These are phyloP conservation scores for Tolypocladium sp. DNA, from an alignment of 2,329 filamentous ascomycete species.

Conservation along the genomic window DNA sequence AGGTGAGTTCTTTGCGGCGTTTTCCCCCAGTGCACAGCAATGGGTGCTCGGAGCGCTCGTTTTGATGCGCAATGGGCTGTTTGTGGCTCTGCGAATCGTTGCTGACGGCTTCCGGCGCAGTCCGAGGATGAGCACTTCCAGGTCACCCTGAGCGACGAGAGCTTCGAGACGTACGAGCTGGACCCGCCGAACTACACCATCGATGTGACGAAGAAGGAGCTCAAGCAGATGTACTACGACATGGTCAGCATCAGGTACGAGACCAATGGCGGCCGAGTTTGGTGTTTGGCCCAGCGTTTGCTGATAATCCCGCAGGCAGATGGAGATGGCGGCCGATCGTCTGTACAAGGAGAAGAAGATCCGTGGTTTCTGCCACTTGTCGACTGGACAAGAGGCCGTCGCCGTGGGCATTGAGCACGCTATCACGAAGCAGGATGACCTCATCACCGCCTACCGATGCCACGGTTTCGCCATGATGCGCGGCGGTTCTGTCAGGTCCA, in stretches of 20 bases:
- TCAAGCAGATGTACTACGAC: constrained; percentile 98
- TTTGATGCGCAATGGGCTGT: background rate
- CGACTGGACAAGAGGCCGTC: constrained; percentile 94
- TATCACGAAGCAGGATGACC: constrained; percentile 80
- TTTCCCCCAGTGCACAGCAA: background rate
- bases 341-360: constrained; percentile 99
- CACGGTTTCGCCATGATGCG: constrained; percentile 98
- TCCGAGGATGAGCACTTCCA: constrained; percentile 91
- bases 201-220: constrained; percentile 90
- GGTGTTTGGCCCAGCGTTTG: background rate
- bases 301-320: constrained; percentile 58
- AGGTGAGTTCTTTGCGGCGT: constrained; percentile 26
- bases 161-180: constrained; percentile 98
- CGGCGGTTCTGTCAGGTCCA: constrained; percentile 78
- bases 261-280: background rate
- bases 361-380: constrained; percentile 98
- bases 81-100: background rate
- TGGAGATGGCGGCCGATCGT: constrained; percentile 99
- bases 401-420: constrained; percentile 95
- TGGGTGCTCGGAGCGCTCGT: background rate
- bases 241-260: constrained; percentile 89
- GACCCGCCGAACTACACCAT: constrained; percentile 92
- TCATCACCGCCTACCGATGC: constrained; percentile 98
- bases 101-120: constrained; percentile 34
- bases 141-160: constrained; percentile 91